Conservation (phyloP, 2,329 filamentous ascomycete species). For the Ploettnerulaceae sp. region DNA sequence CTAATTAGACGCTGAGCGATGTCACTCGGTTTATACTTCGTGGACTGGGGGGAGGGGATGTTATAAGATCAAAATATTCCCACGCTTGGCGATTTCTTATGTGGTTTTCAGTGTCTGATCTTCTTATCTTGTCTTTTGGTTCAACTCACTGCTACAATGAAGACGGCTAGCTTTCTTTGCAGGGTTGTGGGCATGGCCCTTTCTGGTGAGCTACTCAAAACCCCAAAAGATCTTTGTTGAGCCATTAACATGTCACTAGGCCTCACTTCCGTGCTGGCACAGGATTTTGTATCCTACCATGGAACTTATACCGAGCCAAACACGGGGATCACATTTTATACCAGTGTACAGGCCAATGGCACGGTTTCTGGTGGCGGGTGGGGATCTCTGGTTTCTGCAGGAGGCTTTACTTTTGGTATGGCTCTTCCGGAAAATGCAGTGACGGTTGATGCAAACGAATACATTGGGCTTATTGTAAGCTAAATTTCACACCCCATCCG, state of each 20-base stretch:
- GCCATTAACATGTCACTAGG: too few relatives aligned
- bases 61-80: slow-evolving; percentile 17
- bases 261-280: slow-evolving; percentile 21
- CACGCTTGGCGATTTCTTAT: slow-evolving; percentile 4
- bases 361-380: slow-evolving; percentile 34
- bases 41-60: slow-evolving; percentile 1
- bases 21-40: slow-evolving; percentile 5
- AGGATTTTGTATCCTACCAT: slow-evolving; percentile 29
- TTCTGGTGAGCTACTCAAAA: slow-evolving; percentile 21
- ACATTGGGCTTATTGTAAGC: slow-evolving; percentile 53
- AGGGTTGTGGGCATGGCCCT: slow-evolving; percentile 22
- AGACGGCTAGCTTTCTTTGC: slow-evolving; percentile 21
- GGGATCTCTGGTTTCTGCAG: slow-evolving; percentile 30
- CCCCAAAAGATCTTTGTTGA: slow-evolving; percentile 8
- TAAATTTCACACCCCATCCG: neutral
- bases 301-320: slow-evolving; percentile 40
- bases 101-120: slow-evolving; percentile 2
- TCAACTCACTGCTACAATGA: slow-evolving; percentile 26
- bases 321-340: slow-evolving; percentile 51
- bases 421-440: slow-evolving; percentile 47
- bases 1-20: slow-evolving; percentile 16
- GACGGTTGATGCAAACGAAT: slow-evolving; percentile 47
- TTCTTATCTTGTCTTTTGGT: slow-evolving; percentile 13
- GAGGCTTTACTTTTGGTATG: slow-evolving; percentile 49
- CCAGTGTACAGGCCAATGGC: slow-evolving; percentile 40